phyloP scores from a whole-genome alignment of 176 grass and related monocot genomes.

The Luzula sylvatica region DNA sequence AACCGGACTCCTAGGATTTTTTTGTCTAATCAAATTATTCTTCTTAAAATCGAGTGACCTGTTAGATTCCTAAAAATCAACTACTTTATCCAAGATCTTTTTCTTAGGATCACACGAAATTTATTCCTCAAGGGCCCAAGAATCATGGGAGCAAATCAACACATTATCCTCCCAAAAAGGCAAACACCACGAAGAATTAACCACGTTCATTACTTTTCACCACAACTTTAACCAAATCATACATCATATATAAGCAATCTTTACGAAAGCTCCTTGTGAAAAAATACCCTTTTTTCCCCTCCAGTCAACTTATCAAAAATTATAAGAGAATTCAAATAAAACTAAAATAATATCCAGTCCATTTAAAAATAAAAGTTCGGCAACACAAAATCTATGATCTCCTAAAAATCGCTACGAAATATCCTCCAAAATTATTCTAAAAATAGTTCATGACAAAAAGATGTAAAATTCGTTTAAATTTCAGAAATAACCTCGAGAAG shows the following conservation, averaged over 20 bases:
- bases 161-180: slow-evolving; percentile 6
- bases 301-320: neutral
- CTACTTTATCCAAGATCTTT: slow-evolving; percentile 11
- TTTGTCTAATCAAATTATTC: too few species aligned
- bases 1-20: too few species aligned
- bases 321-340: too few species aligned
- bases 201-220: neutral
- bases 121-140: slow-evolving; percentile 3
- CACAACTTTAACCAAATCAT: neutral
- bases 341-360: neutral
- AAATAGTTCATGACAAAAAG: slow-evolving; percentile 1
- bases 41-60: too few species aligned
- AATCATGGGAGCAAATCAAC: neutral
- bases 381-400: slow-evolving; percentile 12
- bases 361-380: slow-evolving; percentile 12
- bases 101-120: slow-evolving; percentile 6
- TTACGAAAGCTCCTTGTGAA: slow-evolving; percentile 7
- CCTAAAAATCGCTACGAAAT: too few species aligned
- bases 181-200: neutral
- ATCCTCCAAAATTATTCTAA: slow-evolving; percentile 3
- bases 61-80: too few species aligned
- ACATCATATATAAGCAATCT: slow-evolving; percentile 11
- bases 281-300: neutral
- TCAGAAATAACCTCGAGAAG: slow-evolving; percentile 74
- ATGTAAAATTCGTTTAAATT: slow-evolving; percentile 26